phyloP scores from a whole-genome alignment of 371 early-diverging fungal species.

The Gilbertella persicaria region DNA sequence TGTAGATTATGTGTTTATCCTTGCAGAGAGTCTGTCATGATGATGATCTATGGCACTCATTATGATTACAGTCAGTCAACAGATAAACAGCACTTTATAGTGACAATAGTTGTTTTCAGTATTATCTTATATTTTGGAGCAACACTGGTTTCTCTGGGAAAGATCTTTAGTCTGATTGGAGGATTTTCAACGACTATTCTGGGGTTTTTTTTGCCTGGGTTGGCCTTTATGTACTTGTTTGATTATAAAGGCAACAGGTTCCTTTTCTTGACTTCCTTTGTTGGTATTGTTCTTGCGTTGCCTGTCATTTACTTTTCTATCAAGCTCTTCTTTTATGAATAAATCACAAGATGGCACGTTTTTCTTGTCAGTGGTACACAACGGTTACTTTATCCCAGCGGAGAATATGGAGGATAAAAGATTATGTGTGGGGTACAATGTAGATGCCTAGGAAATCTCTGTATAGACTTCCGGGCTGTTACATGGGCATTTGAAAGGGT shows the following conservation, averaged over 20 bases:
- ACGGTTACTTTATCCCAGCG: too few relatives aligned
- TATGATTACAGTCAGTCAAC: conserved; percentile 35
- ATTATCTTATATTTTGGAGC: conserved; percentile 46
- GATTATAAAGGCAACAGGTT: conserved; percentile 35
- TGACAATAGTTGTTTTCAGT: conserved; percentile 38
- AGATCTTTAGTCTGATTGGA: conserved; percentile 54
- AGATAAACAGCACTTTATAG: conserved; percentile 38
- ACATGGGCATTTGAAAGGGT: conserved; percentile 15
- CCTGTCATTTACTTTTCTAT: conserved; percentile 41
- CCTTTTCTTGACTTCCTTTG: conserved; percentile 16
- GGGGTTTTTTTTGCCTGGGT: conserved; percentile 44
- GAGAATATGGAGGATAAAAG: too few relatives aligned
- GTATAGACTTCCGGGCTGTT: conserved; percentile 13
- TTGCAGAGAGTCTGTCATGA: conserved; percentile 53
- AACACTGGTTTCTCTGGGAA: conserved; percentile 48
- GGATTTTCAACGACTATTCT: conserved; percentile 53
- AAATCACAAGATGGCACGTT: too few relatives aligned
- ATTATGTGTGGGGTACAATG: too few relatives aligned
- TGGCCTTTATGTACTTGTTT: conserved; percentile 38
- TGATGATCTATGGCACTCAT: conserved; percentile 30
- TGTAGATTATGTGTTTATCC: conserved; percentile 47
- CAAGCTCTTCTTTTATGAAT: too few relatives aligned
- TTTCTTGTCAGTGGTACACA: too few relatives aligned
- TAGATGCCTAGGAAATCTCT: too few relatives aligned
- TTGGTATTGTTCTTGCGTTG: conserved; percentile 22